Conservation (phyloP, 192 early-diverging fungal species). For the Jimgerdemannia flammicorona region DNA sequence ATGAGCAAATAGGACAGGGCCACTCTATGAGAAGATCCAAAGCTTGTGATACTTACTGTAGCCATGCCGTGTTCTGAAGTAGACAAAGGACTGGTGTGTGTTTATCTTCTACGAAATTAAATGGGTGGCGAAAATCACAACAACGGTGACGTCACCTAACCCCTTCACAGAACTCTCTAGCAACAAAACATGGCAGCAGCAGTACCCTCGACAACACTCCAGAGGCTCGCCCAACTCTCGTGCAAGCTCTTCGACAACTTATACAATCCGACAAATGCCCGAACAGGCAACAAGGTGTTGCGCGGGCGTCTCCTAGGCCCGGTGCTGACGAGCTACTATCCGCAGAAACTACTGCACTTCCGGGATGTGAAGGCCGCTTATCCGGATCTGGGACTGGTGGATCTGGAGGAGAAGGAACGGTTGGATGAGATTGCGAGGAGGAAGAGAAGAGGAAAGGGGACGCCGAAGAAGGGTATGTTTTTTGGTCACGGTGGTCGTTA, state of each 20-base stretch:
- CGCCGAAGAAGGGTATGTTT: slow-evolving; percentile 66
- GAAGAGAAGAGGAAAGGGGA: slow-evolving; percentile 73
- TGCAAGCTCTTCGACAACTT: slow-evolving; percentile 62
- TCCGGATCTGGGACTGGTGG: slow-evolving; percentile 47
- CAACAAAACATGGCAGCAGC: slow-evolving; percentile 20
- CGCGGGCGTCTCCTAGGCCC: slow-evolving; percentile 66
- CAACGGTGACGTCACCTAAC: background rate
- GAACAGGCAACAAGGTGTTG: slow-evolving; percentile 72
- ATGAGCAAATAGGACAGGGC: no score
- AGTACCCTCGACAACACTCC: slow-evolving; percentile 27
- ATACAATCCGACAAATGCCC: slow-evolving; percentile 64
- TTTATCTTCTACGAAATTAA: background rate
- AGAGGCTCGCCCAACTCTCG: slow-evolving; percentile 53
- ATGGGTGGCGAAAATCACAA: background rate
- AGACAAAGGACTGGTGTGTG: background rate
- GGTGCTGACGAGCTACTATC: slow-evolving; percentile 62
- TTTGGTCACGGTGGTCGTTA: background rate
- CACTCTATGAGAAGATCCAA: no score
- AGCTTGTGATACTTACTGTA: background rate
- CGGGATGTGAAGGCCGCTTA: slow-evolving; percentile 46
- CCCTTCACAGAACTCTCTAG: background rate
- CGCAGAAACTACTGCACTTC: slow-evolving; percentile 47
- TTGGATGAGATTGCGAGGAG: slow-evolving; percentile 62
- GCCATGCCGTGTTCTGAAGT: background rate
- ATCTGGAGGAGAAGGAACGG: slow-evolving; percentile 63